Base-by-base conservation (phyloP, 2,329 filamentous ascomycete genomes). In the Botrytis byssoidea region DNA sequence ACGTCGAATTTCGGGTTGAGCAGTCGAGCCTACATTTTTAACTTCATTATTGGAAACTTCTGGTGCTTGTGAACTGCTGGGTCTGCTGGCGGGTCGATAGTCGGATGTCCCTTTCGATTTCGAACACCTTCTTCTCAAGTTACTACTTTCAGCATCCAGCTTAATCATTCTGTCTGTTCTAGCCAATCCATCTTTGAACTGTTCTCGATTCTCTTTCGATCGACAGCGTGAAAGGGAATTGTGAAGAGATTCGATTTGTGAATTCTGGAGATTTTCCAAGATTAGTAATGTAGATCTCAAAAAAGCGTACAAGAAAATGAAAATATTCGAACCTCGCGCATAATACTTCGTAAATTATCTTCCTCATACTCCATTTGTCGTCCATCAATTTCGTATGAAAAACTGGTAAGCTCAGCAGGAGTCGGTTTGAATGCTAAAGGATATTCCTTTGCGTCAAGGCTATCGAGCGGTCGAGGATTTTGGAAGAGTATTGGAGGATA, bases 391-490 rank as follows among this genome's bases (percentile, higher is more conserved):
- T 91, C 89, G 78, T 97, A 95, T 59, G 88, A 90, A 80, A 98
- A 92, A 73, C 90, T 90, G 76, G 90, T 89, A 74, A 99, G 85
- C 70, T 92, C 91, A 25, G 90, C 88, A 3, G 96, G 96, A 1
- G 95, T 97, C 1, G 93, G 92, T 68, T 93, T 91, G 75, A 89
- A 88, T 55, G 95, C 95, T 44, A 99, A 86, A 57, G 96, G 96
- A 82, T 97, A 99, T 79, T 96, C 90, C 82, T 97, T 97, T 22
- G 92, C 87, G 82, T 98, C 94, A 74, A 97, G 89, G 71, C 91
- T 88, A 74, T 88, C 85, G 48, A 94, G 87, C 32, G 77, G 69
- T 68, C 77, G 88, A 37, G 93, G 92, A 77, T 51, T 63, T 37
- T 90, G 90, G 77, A 97, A 89, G 73, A 93, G 86, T 74, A 98